A percentile compares a stretch with the other conserved stretches of the same genome.
phyloP scores from a whole-genome alignment of 164 flowering plant species.

The Stephania cephalantha region DNA sequence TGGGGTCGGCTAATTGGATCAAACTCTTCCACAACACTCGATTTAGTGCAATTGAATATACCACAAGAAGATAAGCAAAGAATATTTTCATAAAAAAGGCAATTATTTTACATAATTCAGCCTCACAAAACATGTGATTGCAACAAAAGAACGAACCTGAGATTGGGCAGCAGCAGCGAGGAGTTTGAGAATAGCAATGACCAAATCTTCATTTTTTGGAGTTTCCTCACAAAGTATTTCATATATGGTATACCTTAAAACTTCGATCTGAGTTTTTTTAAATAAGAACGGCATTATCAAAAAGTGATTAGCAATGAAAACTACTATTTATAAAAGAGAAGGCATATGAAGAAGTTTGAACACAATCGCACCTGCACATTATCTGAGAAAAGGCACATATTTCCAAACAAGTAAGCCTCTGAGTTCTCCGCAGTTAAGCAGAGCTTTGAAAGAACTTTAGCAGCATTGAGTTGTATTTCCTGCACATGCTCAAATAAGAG shows the following conservation, averaged over 20 bases:
- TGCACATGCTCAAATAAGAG: constrained; percentile 28
- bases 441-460: constrained; percentile 54
- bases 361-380: constrained; percentile 56
- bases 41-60: not conserved
- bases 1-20: too few species aligned
- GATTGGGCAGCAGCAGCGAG: constrained; percentile 69
- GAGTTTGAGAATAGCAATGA: constrained; percentile 46
- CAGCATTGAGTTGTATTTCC: constrained; percentile 78
- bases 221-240: constrained; percentile 41
- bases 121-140: not conserved
- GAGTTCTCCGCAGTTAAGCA: constrained; percentile 42
- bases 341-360: not conserved
- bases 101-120: not conserved
- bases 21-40: too few species aligned
- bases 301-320: not conserved
- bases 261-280: constrained; percentile 44
- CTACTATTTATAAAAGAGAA: not conserved
- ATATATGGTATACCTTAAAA: constrained; percentile 39
- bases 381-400: constrained; percentile 51
- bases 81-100: not conserved
- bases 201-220: constrained; percentile 46
- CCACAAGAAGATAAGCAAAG: not conserved
- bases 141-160: constrained; percentile 51
- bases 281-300: not conserved
- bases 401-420: constrained; percentile 36